Evolutionary conservation across 2,329 filamentous ascomycete genomes (phyloP).

Genomic region (Orbilia brochopaga): DNA sequence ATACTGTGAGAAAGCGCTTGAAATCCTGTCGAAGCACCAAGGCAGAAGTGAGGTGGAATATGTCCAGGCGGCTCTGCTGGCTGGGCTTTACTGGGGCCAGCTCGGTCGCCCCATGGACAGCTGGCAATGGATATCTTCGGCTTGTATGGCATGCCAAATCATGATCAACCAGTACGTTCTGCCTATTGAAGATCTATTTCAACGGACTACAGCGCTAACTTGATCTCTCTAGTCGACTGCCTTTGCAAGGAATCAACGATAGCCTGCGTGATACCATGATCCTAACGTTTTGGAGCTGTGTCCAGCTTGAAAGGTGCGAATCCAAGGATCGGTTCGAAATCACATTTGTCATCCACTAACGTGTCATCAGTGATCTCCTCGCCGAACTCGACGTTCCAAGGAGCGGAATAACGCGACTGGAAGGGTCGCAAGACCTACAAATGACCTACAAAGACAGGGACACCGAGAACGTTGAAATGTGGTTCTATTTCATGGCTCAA

Average conservation of each 20-base stretch:
- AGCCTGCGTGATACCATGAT: slow-evolving; percentile 69
- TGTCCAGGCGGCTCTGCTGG: slow-evolving; percentile 82
- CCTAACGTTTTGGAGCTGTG: slow-evolving; percentile 88
- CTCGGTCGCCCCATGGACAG: slow-evolving; percentile 86
- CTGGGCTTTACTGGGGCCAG: slow-evolving; percentile 87
- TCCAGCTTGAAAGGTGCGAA: slow-evolving; percentile 83
- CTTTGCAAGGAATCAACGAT: slow-evolving; percentile 58
- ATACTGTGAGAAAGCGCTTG: slow-evolving; percentile 84
- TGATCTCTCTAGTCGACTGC: slow-evolving; percentile 55
- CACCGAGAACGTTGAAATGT: slow-evolving; percentile 56
- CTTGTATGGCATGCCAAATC: slow-evolving; percentile 69
- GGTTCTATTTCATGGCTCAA: slow-evolving; percentile 66
- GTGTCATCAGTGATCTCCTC: slow-evolving; percentile 73
- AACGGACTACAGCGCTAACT: neutral
- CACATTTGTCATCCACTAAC: slow-evolving; percentile 48
- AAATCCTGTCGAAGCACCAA: slow-evolving; percentile 81
- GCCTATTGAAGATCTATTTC: neutral
- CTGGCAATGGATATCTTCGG: slow-evolving; percentile 71
- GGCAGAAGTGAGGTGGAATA: slow-evolving; percentile 81
- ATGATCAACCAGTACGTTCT: slow-evolving; percentile 64
- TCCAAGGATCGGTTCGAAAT: neutral
- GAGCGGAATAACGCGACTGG: slow-evolving; percentile 66
- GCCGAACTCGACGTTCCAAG: slow-evolving; percentile 76
- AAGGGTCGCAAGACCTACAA: slow-evolving; percentile 60
- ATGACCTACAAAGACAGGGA: slow-evolving; percentile 56